Evolutionary conservation across 345 rosid species (phyloP), one percentile per base, ranked within the genome.

Genomic region (Euphorbia lathyris): DNA sequence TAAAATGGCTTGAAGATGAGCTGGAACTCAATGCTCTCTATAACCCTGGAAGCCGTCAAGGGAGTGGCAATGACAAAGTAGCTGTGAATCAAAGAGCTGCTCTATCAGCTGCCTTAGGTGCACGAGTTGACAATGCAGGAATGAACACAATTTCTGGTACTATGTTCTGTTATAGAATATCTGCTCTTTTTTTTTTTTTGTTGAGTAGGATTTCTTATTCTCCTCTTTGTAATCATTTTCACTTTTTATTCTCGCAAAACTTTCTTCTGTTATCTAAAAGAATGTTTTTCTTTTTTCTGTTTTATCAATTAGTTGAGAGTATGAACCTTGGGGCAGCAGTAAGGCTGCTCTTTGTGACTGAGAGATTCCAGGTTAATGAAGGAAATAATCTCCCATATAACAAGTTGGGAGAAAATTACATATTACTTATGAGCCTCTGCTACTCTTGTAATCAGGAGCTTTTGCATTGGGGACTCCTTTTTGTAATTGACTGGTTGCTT

Each of bases 1-100:
- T 96, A 50, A 96, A 96, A 78, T 96, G 99, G 99, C 98, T 96
- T 73, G 99, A 92, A 86, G 99, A 96, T 79, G 98, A 96, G 82
- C 74, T 96, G 81, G 99, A 96, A 83, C 91, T 96, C 51, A 92
- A 92, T 69, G 97, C 99, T 57, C 97, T 92, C 72, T 97, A 90
- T 77, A 90, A 89, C 73, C 98, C 98, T 73, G 89, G 91, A 59
- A 96, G 98, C 74, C 96, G 97, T 79, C 82, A 82, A 66, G 99
- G 90, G 58, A 92, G 84, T 83, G 91, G 97, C 79, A 96, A 90
- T 75, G 98, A 96, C 79, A 96, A 96, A 85, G 96, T 85, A 68
- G 99, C 96, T 71, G 80, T 80, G 64, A 89, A 74, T 76, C 99
- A 92, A 73, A 86, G 96, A 80, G 74, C 86, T 65, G 95, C 98